These are phyloP conservation scores for Cocos nucifera DNA, from an alignment of 176 grass and related monocot genomes.

Conservation along the genomic window DNA sequence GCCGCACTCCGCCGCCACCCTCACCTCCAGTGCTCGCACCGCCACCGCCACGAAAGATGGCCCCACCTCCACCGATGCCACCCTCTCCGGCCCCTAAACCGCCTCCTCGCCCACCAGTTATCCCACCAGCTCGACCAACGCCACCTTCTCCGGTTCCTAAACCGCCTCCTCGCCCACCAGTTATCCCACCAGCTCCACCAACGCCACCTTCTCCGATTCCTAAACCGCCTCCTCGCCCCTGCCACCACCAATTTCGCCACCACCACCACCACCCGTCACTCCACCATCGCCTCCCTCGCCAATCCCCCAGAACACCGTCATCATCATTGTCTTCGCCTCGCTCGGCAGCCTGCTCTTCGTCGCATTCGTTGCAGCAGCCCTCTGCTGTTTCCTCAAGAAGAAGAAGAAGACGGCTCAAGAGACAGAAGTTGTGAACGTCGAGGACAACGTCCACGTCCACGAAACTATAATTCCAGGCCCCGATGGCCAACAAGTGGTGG, in stretches of 20 bases:
- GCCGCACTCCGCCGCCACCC: neutral
- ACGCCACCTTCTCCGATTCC: slow-evolving; percentile 7
- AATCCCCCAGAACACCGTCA: slow-evolving; percentile 38
- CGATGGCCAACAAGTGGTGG: slow-evolving; percentile 19
- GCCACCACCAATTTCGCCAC: neutral
- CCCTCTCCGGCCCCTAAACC: neutral
- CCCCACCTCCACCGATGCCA: neutral
- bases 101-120: neutral
- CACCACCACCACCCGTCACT: slow-evolving; percentile 15
- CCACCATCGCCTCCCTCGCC: slow-evolving; percentile 16
- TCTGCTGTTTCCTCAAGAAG: slow-evolving; percentile 69
- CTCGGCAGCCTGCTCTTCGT: slow-evolving; percentile 53
- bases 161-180: slow-evolving; percentile 20
- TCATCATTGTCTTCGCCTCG: slow-evolving; percentile 65
- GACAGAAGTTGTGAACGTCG: slow-evolving; percentile 38
- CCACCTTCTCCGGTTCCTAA: slow-evolving; percentile 4
- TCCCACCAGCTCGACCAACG: slow-evolving; percentile 15
- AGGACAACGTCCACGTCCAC: slow-evolving; percentile 49
- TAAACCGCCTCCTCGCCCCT: neutral
- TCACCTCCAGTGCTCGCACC: neutral
- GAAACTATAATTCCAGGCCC: slow-evolving; percentile 27
- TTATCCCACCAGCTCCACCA: slow-evolving; percentile 18
- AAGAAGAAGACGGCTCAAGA: slow-evolving; percentile 31
- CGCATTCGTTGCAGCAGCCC: slow-evolving; percentile 39
- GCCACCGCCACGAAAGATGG: neutral